phyloP scores from a whole-genome alignment of 352 stramenopile species.

The Plasmopara muralis region DNA sequence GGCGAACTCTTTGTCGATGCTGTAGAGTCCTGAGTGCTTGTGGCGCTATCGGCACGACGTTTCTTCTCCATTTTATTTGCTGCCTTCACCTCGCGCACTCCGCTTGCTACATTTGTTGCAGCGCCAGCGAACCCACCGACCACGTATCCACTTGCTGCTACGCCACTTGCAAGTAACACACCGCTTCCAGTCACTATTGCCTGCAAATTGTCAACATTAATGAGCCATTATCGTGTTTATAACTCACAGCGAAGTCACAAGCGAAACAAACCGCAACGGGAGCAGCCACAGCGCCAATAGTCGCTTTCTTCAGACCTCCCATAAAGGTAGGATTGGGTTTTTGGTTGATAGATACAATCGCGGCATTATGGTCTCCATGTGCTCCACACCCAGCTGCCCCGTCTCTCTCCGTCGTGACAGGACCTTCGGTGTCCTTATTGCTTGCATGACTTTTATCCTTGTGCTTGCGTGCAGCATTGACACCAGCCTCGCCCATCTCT shows the following conservation, averaged over 20 bases:
- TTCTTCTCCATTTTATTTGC: constrained; percentile 70
- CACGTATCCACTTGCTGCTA: constrained; percentile 69
- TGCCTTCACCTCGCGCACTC: constrained; percentile 74
- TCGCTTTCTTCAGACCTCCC: constrained; percentile 81
- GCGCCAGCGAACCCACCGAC: constrained; percentile 78
- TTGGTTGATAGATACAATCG: constrained; percentile 39
- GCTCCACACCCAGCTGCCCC: constrained; percentile 10
- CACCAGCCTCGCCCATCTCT: constrained; percentile 80
- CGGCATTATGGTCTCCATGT: constrained; percentile 18
- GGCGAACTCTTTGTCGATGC: constrained; percentile 24
- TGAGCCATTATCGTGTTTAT: no score
- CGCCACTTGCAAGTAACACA: constrained; percentile 67
- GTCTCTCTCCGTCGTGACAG: constrained; percentile 13
- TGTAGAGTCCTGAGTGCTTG: constrained; percentile 25
- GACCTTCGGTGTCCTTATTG: constrained; percentile 34
- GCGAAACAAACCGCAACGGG: constrained; percentile 58
- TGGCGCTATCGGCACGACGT: constrained; percentile 31
- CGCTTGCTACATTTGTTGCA: constrained; percentile 74
- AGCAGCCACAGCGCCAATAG: constrained; percentile 68
- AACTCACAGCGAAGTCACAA: not conserved
- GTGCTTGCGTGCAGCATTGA: constrained; percentile 64
- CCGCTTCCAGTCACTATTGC: constrained; percentile 69
- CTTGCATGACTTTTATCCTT: constrained; percentile 40
- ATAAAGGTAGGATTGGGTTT: constrained; percentile 77
- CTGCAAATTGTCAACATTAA: constrained; percentile 17